Evolutionary conservation across 2,329 filamentous ascomycete genomes (phyloP).

Genomic region (Reticulascus tulasneorum): DNA sequence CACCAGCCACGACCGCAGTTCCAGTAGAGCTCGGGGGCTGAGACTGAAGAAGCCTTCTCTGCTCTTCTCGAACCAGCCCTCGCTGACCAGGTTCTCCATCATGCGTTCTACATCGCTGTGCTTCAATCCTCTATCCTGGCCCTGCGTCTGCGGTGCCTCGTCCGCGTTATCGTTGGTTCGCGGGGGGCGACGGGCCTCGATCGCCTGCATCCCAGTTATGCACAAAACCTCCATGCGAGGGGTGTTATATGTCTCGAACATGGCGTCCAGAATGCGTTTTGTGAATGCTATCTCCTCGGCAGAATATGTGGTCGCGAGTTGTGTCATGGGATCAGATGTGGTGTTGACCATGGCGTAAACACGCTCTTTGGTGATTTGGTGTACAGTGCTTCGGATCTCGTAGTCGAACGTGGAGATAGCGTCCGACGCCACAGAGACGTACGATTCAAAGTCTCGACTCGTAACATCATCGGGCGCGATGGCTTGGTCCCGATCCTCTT

Average conservation of each 20-base stretch:
- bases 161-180: constrained; percentile 28
- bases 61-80: constrained; percentile 83
- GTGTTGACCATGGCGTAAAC: constrained; percentile 85
- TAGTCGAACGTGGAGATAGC: constrained; percentile 78
- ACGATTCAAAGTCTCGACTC: constrained; percentile 61
- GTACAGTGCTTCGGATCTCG: constrained; percentile 72
- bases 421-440: constrained; percentile 66
- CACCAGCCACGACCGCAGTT: constrained; percentile 79
- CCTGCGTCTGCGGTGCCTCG: constrained; percentile 28
- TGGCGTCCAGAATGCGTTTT: constrained; percentile 80
- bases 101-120: constrained; percentile 74
- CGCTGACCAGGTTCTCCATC: constrained; percentile 64
- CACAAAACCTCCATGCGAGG: constrained; percentile 78
- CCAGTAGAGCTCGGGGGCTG: constrained; percentile 74
- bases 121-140: constrained; percentile 57
- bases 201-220: constrained; percentile 72
- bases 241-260: constrained; percentile 89
- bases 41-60: constrained; percentile 68
- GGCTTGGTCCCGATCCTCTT: constrained; percentile 30
- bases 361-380: constrained; percentile 64
- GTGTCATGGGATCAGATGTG: constrained; percentile 77
- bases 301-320: constrained; percentile 76
- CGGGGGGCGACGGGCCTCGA: constrained; percentile 59
- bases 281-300: constrained; percentile 87
- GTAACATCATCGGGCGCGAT: constrained; percentile 61